These are phyloP conservation scores for Cladophialophora yegresii DNA, from an alignment of 2,329 filamentous ascomycete genomes.

Conservation along the genomic window DNA sequence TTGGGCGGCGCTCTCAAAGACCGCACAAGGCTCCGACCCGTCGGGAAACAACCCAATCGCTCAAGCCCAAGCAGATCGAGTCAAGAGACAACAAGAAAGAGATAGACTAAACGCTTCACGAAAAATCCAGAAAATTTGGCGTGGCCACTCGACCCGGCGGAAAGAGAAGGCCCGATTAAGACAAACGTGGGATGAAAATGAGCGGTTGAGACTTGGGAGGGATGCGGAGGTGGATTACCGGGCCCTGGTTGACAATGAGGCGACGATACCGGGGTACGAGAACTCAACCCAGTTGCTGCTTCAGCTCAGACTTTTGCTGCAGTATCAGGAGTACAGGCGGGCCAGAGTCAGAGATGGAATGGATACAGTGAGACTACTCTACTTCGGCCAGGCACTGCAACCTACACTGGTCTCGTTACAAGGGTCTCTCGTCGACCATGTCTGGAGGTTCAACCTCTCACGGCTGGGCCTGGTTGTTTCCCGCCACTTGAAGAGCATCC, in stretches of 20 bases:
- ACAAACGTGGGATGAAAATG: constrained; percentile 63
- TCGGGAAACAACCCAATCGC: constrained; percentile 71
- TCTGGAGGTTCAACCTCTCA: constrained; percentile 19
- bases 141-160: constrained; percentile 69
- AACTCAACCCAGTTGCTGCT: constrained; percentile 47
- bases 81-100: constrained; percentile 76
- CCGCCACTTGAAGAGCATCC: constrained; percentile 26
- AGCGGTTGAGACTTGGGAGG: constrained; percentile 41
- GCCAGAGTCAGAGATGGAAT: constrained; percentile 45
- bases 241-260: constrained; percentile 40
- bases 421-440: neutral
- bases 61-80: constrained; percentile 82
- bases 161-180: constrained; percentile 61
- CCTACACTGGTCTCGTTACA: constrained; percentile 12
- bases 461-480: constrained; percentile 21
- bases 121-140: constrained; percentile 77
- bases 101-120: constrained; percentile 72
- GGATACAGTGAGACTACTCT: constrained; percentile 47
- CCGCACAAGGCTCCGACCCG: constrained; percentile 3
- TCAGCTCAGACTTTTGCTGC: constrained; percentile 66
- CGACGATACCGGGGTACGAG: constrained; percentile 39
- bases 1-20: constrained; percentile 58
- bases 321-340: constrained; percentile 51
- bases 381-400: constrained; percentile 47
- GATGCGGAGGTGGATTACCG: constrained; percentile 16